Conservation (phyloP, 345 rosid species). For the Physaria fendleri region DNA sequence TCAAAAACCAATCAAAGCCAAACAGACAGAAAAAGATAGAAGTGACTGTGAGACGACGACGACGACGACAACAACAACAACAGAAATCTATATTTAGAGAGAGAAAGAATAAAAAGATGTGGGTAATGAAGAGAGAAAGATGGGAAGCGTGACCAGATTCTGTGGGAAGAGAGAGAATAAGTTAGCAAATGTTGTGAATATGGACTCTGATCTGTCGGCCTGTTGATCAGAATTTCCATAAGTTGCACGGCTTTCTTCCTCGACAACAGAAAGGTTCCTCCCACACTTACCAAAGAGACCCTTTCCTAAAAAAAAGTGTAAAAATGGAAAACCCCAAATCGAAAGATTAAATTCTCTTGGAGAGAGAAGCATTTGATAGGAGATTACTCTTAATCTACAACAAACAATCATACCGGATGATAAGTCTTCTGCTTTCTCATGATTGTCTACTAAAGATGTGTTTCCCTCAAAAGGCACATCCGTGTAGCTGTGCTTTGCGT, state of each 20-base stretch:
- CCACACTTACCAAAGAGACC: slow-evolving; percentile 47
- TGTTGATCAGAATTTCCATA: slow-evolving; percentile 48
- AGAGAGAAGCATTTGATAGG: neutral
- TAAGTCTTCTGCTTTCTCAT: slow-evolving; percentile 67
- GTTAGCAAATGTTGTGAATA: slow-evolving; percentile 74
- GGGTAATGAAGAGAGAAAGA: slow-evolving; percentile 42
- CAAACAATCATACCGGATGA: slow-evolving; percentile 46
- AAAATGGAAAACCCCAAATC: neutral
- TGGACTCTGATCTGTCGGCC: slow-evolving; percentile 43
- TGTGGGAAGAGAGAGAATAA: slow-evolving; percentile 39
- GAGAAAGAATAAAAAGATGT: slow-evolving; percentile 16
- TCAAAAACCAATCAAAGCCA: slow-evolving; percentile 9
- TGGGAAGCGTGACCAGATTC: slow-evolving; percentile 79
- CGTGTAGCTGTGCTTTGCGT: slow-evolving; percentile 42
- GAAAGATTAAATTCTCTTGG: neutral
- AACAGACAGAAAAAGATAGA: slow-evolving; percentile 29
- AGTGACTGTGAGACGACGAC: neutral
- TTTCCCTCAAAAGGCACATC: slow-evolving; percentile 47
- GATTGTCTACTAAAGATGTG: slow-evolving; percentile 38
- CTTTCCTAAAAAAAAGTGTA: slow-evolving; percentile 44
- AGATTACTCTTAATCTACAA: no score
- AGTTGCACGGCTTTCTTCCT: slow-evolving; percentile 62
- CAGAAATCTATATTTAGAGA: slow-evolving; percentile 23
- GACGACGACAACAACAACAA: neutral
- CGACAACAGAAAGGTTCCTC: slow-evolving; percentile 41